Evolutionary conservation across 768 basidiomycete genomes (phyloP), one percentile per base, ranked within the genome.

Genomic region (Fomitopsis serialis): DNA sequence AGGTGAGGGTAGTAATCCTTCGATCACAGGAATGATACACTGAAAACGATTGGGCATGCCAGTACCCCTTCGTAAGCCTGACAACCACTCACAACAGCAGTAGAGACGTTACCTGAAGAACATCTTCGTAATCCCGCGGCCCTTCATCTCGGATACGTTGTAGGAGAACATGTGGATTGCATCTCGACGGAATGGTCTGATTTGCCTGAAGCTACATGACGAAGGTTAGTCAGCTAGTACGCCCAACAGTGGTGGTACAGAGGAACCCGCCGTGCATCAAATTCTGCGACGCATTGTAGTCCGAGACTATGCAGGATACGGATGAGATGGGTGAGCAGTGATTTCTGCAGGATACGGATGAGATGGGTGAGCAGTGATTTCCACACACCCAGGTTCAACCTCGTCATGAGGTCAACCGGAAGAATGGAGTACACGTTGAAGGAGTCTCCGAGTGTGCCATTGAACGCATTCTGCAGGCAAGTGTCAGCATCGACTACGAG

Each of bases 1-100:
- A 0, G 58, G 53, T 3, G 45, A 45, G 2, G 57, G 54, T 5
- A 70, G 54, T 0, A 70, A 48, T 0, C 62, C 61, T 9, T 76
- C 70, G 27, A 77, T 73, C 0, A 64, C 68, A 0, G 74, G 73
- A 2, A 74, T 63, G 0, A 68, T 55, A 45, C 72, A 73, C 73
- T 60, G 48, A 27, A 47, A 13, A 24, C 7, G 3, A 12, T 47
- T 12, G 24, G 17, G 8, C 9, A 47, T 32, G 9, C 34, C 24
- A 24, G 12, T 17, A 15, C 9, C 15, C 9, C 15, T 35, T 35
- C 34, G 9, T 35, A 15, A 35, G n/a, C n/a, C n/a, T n/a, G n/a
- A n/a, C n/a, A n/a, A n/a, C n/a, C n/a, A n/a, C n/a, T n/a, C n/a
- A 35, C 6, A 23, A 47, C 9, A 47, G 11, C 17, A 35, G 15